Conservation (phyloP, 164 flowering plant genomes). For the Brasenia schreberi region DNA sequence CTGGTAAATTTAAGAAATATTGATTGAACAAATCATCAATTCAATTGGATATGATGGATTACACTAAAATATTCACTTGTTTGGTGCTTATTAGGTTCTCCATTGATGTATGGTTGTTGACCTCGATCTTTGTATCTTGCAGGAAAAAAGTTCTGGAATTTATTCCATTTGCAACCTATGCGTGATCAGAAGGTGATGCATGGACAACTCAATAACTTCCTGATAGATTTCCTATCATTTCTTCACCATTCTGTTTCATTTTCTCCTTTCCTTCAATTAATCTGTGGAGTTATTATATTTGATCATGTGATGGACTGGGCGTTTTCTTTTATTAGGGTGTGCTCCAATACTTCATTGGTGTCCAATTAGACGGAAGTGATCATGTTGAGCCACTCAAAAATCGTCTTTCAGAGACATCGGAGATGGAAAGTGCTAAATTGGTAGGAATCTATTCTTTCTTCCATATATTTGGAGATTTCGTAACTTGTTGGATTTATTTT, state of each 20-base stretch:
- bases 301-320: background rate
- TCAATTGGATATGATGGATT: too few species aligned
- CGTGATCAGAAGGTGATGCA: conserved; percentile 77
- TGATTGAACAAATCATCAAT: too few species aligned
- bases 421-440: conserved; percentile 66
- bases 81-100: too few species aligned
- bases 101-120: too few species aligned
- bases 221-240: background rate
- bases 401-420: conserved; percentile 75
- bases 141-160: conserved; percentile 98
- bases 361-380: conserved; percentile 97
- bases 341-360: conserved; percentile 97
- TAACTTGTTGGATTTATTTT: too few species aligned
- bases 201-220: background rate
- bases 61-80: background rate
- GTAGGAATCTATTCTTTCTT: conserved; percentile 17
- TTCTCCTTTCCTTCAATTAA: too few species aligned
- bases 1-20: too few species aligned
- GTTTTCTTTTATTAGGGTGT: conserved; percentile 48
- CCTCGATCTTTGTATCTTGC: conserved; percentile 7
- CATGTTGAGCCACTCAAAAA: conserved; percentile 79
- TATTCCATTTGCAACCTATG: conserved; percentile 98
- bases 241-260: background rate
- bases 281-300: background rate
- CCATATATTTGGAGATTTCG: background rate